phyloP scores from a whole-genome alignment of 139 green algal genomes.

The Volvox reticuliferus region DNA sequence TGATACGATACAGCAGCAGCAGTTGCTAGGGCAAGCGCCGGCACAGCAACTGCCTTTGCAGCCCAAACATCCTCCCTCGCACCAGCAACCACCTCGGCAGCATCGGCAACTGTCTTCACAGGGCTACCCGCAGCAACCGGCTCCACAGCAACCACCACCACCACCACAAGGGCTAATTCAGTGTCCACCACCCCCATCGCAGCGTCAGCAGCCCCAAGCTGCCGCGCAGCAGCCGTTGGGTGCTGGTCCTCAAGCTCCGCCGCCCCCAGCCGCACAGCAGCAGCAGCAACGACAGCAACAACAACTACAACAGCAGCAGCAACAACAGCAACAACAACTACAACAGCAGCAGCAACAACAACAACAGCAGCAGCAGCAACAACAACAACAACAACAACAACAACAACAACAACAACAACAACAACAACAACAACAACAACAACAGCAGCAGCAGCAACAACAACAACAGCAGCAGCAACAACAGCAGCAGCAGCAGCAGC shows the following conservation, averaged over 20 bases:
- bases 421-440: not conserved
- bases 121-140: not conserved
- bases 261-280: not conserved
- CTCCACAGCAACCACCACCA: not conserved
- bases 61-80: not conserved
- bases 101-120: not conserved
- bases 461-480: not conserved
- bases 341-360: not conserved
- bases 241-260: not conserved
- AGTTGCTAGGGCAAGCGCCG: not conserved
- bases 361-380: not conserved
- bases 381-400: conserved; percentile 14
- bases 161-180: not conserved
- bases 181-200: not conserved
- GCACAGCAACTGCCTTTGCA: not conserved
- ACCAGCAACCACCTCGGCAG: not conserved
- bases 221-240: not conserved
- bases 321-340: not conserved
- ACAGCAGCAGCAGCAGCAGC: not conserved
- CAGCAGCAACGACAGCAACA: not conserved
- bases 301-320: not conserved
- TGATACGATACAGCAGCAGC: not conserved
- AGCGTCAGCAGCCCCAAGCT: not conserved
- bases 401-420: not conserved
- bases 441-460: not conserved